phyloP scores from a whole-genome alignment of 306 rosid species.

The Acacia acuminata region DNA sequence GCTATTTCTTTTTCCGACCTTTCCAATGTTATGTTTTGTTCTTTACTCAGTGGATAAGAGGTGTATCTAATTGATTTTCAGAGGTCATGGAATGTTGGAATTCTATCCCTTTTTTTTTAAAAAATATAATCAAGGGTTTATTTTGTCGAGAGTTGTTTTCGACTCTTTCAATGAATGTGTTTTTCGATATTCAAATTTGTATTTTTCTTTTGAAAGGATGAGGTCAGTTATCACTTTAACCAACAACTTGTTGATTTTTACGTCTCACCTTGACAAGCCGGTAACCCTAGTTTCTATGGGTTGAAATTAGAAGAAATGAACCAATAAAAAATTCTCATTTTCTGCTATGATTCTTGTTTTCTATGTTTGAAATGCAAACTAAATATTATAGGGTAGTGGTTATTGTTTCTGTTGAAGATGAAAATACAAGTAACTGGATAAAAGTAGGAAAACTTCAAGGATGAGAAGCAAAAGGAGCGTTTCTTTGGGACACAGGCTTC shows the following conservation, averaged over 20 bases:
- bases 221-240: too few species aligned
- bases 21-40: slow-evolving; percentile 5
- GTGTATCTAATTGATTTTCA: slow-evolving; percentile 24
- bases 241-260: too few species aligned
- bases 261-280: background rate
- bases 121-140: too few species aligned
- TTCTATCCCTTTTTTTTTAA: background rate
- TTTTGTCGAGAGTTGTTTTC: too few species aligned
- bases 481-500: background rate
- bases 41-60: slow-evolving; percentile 21
- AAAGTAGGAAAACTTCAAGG: background rate
- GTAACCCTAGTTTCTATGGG: background rate
- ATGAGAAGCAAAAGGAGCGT: background rate
- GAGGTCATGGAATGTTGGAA: slow-evolving; percentile 1
- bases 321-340: too few species aligned
- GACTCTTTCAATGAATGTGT: too few species aligned
- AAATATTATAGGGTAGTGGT: background rate
- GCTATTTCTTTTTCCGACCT: slow-evolving; percentile 19
- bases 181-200: too few species aligned
- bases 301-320: background rate
- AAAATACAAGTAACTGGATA: background rate
- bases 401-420: background rate
- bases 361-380: background rate
- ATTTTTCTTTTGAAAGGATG: too few species aligned
- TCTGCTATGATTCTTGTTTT: background rate